phyloP scores from a whole-genome alignment of 2,329 filamentous ascomycete genomes.

The Claviceps digitariae region DNA sequence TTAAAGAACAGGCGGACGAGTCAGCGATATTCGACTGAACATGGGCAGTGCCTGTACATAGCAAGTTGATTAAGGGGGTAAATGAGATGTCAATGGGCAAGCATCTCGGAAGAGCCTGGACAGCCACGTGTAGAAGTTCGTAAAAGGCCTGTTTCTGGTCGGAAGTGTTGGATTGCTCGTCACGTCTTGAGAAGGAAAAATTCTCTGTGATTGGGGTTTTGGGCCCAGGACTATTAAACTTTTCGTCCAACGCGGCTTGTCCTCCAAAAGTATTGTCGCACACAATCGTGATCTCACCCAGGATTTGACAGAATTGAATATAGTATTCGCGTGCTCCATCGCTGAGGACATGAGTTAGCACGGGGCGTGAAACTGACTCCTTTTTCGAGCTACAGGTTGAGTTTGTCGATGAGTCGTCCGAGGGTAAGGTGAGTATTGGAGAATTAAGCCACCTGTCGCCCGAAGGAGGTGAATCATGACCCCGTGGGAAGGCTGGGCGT shows the following conservation, averaged over 20 bases:
- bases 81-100: slow-evolving; percentile 83
- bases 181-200: slow-evolving; percentile 77
- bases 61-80: slow-evolving; percentile 81
- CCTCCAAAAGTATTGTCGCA: slow-evolving; percentile 97
- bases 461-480: slow-evolving; percentile 30
- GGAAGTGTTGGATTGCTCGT: slow-evolving; percentile 56
- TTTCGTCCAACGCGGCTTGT: slow-evolving; percentile 89
- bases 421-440: slow-evolving; percentile 30
- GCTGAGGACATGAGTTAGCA: slow-evolving; percentile 48
- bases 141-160: slow-evolving; percentile 94
- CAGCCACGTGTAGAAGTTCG: slow-evolving; percentile 85
- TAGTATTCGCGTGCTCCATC: slow-evolving; percentile 78
- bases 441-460: slow-evolving; percentile 35
- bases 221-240: slow-evolving; percentile 73
- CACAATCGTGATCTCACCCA: slow-evolving; percentile 90
- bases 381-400: slow-evolving; percentile 27
- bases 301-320: slow-evolving; percentile 79
- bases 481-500: slow-evolving; percentile 70
- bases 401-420: slow-evolving; percentile 14
- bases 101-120: slow-evolving; percentile 90
- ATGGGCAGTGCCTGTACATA: slow-evolving; percentile 94
- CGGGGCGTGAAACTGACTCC: slow-evolving; percentile 53
- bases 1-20: slow-evolving; percentile 84
- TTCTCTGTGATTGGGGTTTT: slow-evolving; percentile 93
- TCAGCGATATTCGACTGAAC: slow-evolving; percentile 83